Conservation (phyloP, 129 eudicot genomes). For the Flaveria trinervia region DNA sequence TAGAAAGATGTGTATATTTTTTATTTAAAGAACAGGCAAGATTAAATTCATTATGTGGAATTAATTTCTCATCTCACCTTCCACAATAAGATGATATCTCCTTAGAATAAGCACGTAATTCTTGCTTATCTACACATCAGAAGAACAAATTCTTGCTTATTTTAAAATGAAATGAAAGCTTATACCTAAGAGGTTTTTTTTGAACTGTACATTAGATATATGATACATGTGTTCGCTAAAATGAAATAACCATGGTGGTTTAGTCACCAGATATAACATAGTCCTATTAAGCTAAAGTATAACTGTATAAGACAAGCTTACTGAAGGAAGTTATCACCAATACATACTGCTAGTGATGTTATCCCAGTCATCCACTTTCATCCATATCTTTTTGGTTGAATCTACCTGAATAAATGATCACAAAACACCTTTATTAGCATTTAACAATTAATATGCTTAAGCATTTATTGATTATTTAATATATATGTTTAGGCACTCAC, state of each 20-base stretch:
- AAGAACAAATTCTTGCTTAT: conserved; percentile 18
- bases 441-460: background rate
- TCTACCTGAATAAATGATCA: conserved; percentile 52
- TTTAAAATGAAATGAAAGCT: background rate
- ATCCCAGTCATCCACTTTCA: conserved; percentile 79
- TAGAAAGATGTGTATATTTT: background rate
- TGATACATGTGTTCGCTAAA: background rate
- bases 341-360: conserved; percentile 63
- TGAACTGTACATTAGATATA: background rate
- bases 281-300: conserved; percentile 23
- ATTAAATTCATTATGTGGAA: background rate
- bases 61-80: conserved; percentile 50
- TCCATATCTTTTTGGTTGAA: conserved; percentile 61
- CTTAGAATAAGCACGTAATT: conserved; percentile 88
- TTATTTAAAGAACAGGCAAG: background rate
- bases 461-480: background rate
- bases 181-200: background rate
- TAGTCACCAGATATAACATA: conserved; percentile 16
- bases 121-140: conserved; percentile 73
- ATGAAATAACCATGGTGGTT: conserved; percentile 13
- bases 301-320: conserved; percentile 32
- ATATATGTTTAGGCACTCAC: conserved; percentile 33
- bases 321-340: conserved; percentile 40
- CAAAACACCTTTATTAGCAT: conserved; percentile 17
- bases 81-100: conserved; percentile 97